Conservation (phyloP, 2,329 filamentous ascomycete species). For the Cyanodermella asteris region DNA sequence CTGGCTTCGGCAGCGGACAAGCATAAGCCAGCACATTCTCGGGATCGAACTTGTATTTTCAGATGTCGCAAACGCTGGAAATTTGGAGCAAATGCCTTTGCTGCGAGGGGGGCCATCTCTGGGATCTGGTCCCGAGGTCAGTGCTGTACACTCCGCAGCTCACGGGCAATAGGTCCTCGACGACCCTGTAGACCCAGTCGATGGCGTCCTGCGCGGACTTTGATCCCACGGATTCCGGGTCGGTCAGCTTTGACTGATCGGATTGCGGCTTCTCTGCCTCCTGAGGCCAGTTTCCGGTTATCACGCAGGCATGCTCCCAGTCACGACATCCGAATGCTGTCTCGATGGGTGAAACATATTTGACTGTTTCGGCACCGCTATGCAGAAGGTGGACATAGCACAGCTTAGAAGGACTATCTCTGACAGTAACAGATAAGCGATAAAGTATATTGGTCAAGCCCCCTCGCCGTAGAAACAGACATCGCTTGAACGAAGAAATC, state of each 20-base stretch:
- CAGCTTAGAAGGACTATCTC: slow-evolving; percentile 26
- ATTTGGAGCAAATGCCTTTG: slow-evolving; percentile 36
- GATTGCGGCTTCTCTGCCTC: slow-evolving; percentile 21
- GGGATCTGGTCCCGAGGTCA: slow-evolving; percentile 40
- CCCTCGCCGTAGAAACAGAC: slow-evolving; percentile 34
- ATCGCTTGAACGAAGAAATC: slow-evolving; percentile 43
- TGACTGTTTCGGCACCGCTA: slow-evolving; percentile 34
- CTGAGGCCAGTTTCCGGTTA: slow-evolving; percentile 40
- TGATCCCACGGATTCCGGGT: too few relatives aligned
- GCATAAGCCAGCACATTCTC: slow-evolving; percentile 29
- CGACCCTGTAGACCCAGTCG: slow-evolving; percentile 36
- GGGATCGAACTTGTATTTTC: slow-evolving; percentile 29
- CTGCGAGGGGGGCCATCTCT: slow-evolving; percentile 30
- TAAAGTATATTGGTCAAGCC: slow-evolving; percentile 14
- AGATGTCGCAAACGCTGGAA: slow-evolving; percentile 25
- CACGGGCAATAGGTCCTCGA: slow-evolving; percentile 23
- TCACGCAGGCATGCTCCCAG: slow-evolving; percentile 42
- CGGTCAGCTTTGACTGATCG: too few relatives aligned
- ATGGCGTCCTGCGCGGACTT: slow-evolving; percentile 18
- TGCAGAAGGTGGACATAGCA: slow-evolving; percentile 44
- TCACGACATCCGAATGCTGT: slow-evolving; percentile 41
- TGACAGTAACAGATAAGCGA: slow-evolving; percentile 23
- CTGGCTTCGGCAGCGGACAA: slow-evolving; percentile 29
- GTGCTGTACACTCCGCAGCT: slow-evolving; percentile 34
- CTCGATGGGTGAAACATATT: slow-evolving; percentile 20